phyloP scores from a whole-genome alignment of 2,329 filamentous ascomycete genomes.

The Xylariaceae sp. region DNA sequence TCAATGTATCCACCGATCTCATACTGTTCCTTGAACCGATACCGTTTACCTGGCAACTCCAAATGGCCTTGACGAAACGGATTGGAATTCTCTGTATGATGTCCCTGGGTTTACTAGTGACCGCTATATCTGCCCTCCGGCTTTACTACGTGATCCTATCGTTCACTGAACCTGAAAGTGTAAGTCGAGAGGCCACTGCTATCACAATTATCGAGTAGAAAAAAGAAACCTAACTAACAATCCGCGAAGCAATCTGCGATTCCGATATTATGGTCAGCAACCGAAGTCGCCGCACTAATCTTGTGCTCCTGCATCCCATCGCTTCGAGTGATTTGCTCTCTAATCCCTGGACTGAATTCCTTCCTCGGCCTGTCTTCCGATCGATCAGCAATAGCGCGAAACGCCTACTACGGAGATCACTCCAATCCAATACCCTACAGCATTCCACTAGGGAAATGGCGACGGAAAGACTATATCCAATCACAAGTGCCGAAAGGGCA shows the following conservation, averaged over 20 bases:
- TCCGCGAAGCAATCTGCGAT: constrained; percentile 25
- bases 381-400: neutral
- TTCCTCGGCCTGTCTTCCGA: constrained; percentile 28
- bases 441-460: constrained; percentile 9
- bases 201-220: neutral
- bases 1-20: constrained; percentile 22
- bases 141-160: constrained; percentile 17
- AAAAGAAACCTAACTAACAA: constrained; percentile 3
- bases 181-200: constrained; percentile 5
- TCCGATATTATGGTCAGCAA: constrained; percentile 32
- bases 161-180: constrained; percentile 18
- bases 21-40: constrained; percentile 24
- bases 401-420: neutral
- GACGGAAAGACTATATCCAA: constrained; percentile 14
- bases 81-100: constrained; percentile 18
- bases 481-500: constrained; percentile 14
- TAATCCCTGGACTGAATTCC: constrained; percentile 30
- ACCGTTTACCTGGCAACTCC: constrained; percentile 20
- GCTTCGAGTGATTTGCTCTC: constrained; percentile 28
- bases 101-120: constrained; percentile 22
- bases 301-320: constrained; percentile 35
- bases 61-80: constrained; percentile 18
- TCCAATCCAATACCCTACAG: neutral
- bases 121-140: constrained; percentile 18
- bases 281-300: constrained; percentile 33